Evolutionary conservation across 306 rosid genomes (phyloP).

Genomic region (Quercus wislizeni): DNA sequence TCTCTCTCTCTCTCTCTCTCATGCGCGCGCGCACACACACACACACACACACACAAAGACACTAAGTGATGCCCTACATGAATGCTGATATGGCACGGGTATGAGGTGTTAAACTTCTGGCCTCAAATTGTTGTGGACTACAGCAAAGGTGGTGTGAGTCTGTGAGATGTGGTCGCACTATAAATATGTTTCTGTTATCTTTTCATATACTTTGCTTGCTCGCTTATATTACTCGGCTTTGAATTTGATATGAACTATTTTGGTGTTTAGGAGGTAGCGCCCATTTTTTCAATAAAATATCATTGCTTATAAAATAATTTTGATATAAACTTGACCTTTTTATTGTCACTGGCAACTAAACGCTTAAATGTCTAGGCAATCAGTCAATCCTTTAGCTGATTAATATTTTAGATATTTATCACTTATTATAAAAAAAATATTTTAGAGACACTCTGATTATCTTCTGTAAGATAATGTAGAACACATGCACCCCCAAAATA

Average conservation of each 20-base stretch:
- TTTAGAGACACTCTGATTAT: neutral
- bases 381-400: neutral
- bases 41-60: neutral
- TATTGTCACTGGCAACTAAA: neutral
- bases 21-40: accelerated
- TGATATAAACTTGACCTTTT: neutral
- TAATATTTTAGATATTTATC: neutral
- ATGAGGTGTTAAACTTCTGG: neutral
- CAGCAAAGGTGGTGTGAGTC: neutral
- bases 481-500: neutral
- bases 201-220: neutral
- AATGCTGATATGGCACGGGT: neutral
- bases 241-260: neutral
- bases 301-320: too few relatives aligned
- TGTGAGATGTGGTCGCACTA: neutral
- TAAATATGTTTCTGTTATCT: neutral
- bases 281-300: too few relatives aligned
- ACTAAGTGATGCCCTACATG: neutral
- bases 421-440: too few relatives aligned
- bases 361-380: neutral
- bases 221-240: neutral
- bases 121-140: neutral
- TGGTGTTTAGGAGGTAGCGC: too few relatives aligned
- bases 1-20: neutral
- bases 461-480: neutral